These are phyloP conservation scores for Citrus reticulata DNA, from an alignment of 345 rosid genomes.

Conservation along the genomic window DNA sequence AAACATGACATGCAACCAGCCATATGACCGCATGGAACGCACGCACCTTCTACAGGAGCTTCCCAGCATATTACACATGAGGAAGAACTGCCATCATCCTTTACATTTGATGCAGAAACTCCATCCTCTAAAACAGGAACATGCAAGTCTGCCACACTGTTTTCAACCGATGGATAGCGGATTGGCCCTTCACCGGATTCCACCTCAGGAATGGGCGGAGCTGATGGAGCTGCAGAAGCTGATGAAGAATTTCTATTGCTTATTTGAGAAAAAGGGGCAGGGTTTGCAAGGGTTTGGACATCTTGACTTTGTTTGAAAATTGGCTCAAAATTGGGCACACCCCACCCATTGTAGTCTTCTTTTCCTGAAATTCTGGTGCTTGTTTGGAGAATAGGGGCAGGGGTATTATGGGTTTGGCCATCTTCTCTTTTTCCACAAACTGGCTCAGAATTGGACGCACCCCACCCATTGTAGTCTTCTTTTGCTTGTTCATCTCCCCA, in stretches of 20 bases:
- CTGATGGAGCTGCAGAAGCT: constrained; percentile 33
- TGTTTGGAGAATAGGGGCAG: constrained; percentile 13
- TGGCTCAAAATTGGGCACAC: constrained; percentile 22
- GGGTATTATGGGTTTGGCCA: constrained; percentile 1
- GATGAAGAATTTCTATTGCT: constrained; percentile 10
- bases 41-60: constrained; percentile 49
- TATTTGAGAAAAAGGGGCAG: constrained; percentile 11
- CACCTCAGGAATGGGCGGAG: constrained; percentile 19
- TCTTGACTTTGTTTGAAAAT: constrained; percentile 18
- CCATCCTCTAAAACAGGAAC: constrained; percentile 9
- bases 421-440: constrained; percentile 18
- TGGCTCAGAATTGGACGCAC: constrained; percentile 22
- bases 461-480: constrained; percentile 35
- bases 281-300: neutral
- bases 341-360: constrained; percentile 37
- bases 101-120: constrained; percentile 9
- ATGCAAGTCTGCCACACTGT: constrained; percentile 17
- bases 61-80: constrained; percentile 53
- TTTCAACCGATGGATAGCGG: constrained; percentile 33
- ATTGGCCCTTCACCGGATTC: constrained; percentile 33
- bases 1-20: constrained; percentile 56
- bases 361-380: constrained; percentile 12
- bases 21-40: constrained; percentile 61
- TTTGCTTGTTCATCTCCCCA: constrained; percentile 23
- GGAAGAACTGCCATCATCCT: constrained; percentile 29